These are phyloP conservation scores for Pestalotiopsis sp. DNA, from an alignment of 2,329 filamentous ascomycete genomes.

Conservation along the genomic window DNA sequence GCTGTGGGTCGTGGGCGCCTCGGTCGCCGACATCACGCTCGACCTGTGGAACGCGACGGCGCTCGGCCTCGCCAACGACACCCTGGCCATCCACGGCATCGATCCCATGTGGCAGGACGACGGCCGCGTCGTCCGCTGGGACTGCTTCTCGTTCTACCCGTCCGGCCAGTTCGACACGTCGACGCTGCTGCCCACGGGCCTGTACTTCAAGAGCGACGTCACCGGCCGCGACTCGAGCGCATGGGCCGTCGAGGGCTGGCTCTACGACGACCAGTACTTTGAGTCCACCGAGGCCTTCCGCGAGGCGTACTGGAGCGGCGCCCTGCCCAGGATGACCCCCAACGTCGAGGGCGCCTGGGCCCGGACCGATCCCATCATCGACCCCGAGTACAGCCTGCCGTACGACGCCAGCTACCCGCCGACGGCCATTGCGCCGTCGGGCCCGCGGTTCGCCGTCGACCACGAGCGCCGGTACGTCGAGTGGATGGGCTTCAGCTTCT, in stretches of 20 bases:
- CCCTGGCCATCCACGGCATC: conserved; percentile 36
- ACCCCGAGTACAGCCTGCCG: conserved; percentile 39
- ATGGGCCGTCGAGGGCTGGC: conserved; percentile 55
- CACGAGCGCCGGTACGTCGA: conserved; percentile 44
- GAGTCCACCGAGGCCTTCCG: conserved; percentile 51
- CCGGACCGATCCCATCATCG: conserved; percentile 40
- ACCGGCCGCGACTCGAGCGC: conserved; percentile 51
- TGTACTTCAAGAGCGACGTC: conserved; percentile 48
- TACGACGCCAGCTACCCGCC: conserved; percentile 35
- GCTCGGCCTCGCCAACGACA: conserved; percentile 42
- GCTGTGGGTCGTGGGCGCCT: conserved; percentile 35
- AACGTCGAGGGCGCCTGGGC: conserved; percentile 53
- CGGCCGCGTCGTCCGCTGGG: conserved; percentile 48
- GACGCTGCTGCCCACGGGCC: conserved; percentile 44
- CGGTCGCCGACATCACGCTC: conserved; percentile 43
- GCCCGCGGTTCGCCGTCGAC: conserved; percentile 45
- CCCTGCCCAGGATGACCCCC: conserved; percentile 48
- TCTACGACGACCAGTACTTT: conserved; percentile 59
- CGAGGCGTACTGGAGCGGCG: conserved; percentile 40
- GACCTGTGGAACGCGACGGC: conserved; percentile 45
- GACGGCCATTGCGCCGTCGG: conserved; percentile 37
- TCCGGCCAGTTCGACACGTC: conserved; percentile 44
- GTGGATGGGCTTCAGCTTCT: conserved; percentile 57
- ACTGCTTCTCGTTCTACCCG: conserved; percentile 44
- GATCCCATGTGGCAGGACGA: conserved; percentile 43